These are phyloP conservation scores for Erigeron philadelphicus DNA, from an alignment of 140 eudicot genomes.

Conservation along the genomic window DNA sequence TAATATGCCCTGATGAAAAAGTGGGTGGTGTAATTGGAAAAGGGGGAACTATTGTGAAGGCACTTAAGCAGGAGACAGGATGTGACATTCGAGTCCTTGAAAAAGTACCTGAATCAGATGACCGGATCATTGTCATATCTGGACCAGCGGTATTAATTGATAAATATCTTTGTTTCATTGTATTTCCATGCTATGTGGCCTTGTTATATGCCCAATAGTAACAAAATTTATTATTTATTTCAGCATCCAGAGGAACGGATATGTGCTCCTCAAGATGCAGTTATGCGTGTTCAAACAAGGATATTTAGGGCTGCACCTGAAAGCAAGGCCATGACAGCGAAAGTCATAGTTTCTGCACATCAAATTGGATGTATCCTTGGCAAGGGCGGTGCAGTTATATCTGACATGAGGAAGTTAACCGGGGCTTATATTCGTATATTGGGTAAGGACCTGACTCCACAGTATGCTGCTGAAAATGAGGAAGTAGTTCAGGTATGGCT, in stretches of 20 bases:
- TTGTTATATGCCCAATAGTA: not conserved
- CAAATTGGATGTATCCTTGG: slow-evolving; percentile 97
- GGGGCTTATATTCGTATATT: slow-evolving; percentile 85
- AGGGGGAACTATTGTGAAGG: slow-evolving; percentile 68
- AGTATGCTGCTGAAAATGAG: slow-evolving; percentile 71
- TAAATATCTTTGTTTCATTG: not conserved
- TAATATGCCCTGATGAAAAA: slow-evolving; percentile 82
- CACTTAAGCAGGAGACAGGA: slow-evolving; percentile 87
- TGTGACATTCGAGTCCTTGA: slow-evolving; percentile 89
- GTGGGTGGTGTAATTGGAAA: slow-evolving; percentile 96
- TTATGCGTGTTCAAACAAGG: slow-evolving; percentile 81
- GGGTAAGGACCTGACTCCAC: slow-evolving; percentile 79
- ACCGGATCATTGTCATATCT: slow-evolving; percentile 76
- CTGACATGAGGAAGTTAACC: slow-evolving; percentile 85
- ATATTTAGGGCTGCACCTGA: slow-evolving; percentile 73
- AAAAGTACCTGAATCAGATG: slow-evolving; percentile 53
- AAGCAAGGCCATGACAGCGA: slow-evolving; percentile 53
- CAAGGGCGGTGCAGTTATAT: slow-evolving; percentile 78
- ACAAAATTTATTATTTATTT: slow-evolving; percentile 19
- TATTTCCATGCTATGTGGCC: not conserved
- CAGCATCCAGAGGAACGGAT: slow-evolving; percentile 85
- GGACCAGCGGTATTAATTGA: slow-evolving; percentile 68
- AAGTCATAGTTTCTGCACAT: slow-evolving; percentile 71
- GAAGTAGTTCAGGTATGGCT: slow-evolving; percentile 83
- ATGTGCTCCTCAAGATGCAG: slow-evolving; percentile 84